phyloP scores from a whole-genome alignment of 202 grass and related monocot species.

The Digitaria exilis region DNA sequence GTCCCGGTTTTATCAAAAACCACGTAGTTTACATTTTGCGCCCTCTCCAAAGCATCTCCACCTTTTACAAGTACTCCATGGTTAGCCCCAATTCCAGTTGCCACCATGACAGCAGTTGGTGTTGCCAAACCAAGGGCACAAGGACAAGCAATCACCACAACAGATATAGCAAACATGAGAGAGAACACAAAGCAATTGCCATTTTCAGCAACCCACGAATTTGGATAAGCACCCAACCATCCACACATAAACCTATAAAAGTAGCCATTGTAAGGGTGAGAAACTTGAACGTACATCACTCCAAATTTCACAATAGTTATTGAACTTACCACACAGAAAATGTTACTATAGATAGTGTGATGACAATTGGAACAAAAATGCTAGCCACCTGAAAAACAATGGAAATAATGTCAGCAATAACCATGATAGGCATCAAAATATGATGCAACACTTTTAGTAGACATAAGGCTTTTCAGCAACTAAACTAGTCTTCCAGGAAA shows the following conservation, averaged over 20 bases:
- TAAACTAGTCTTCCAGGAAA: neutral
- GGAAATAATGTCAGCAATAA: conserved; percentile 17
- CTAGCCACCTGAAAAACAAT: conserved; percentile 81
- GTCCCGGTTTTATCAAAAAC: conserved; percentile 94
- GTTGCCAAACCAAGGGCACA: conserved; percentile 95
- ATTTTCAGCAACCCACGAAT: conserved; percentile 76
- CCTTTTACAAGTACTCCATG: conserved; percentile 92
- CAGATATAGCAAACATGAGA: conserved; percentile 97
- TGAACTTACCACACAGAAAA: conserved; percentile 81
- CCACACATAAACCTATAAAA: conserved; percentile 86
- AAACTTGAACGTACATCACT: conserved; percentile 30
- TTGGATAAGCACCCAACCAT: conserved; percentile 77
- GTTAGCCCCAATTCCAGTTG: conserved; percentile 83
- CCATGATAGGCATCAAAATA: conserved; percentile 12
- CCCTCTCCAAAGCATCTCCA: conserved; percentile 90
- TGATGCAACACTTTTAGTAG: neutral
- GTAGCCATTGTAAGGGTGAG: conserved; percentile 17
- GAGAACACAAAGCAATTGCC: conserved; percentile 95
- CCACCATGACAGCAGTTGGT: conserved; percentile 95
- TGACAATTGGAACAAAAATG: conserved; percentile 97
- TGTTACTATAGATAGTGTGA: conserved; percentile 85
- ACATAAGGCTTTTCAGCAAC: neutral
- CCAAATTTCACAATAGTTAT: neutral
- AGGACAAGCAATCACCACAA: conserved; percentile 94
- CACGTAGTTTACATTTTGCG: conserved; percentile 73